A percentile compares a stretch with the other conserved stretches of the same genome.
Conservation (phyloP, 2,329 filamentous ascomycete genomes). For the Microdochium trichocladiopsis region DNA sequence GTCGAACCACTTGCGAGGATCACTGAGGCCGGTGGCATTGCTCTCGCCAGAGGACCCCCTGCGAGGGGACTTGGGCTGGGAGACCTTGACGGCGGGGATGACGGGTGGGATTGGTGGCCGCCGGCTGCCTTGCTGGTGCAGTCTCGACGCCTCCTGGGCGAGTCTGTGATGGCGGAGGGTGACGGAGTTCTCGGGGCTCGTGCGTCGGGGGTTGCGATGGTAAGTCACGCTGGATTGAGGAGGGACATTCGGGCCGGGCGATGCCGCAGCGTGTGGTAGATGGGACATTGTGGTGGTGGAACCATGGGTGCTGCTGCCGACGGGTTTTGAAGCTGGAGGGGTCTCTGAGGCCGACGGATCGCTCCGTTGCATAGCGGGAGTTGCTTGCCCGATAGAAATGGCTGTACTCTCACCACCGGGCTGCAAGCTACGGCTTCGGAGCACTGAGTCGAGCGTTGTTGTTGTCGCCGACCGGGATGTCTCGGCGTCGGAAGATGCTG, state of each 20-base stretch:
- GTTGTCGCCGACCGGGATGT: no score
- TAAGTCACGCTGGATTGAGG: constrained; percentile 13
- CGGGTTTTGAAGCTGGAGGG: not conserved
- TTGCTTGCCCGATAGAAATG: no score
- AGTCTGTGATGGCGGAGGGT: constrained; percentile 39
- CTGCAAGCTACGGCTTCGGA: no score
- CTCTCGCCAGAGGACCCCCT: constrained; percentile 42
- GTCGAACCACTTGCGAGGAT: constrained; percentile 48
- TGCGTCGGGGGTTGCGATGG: constrained; percentile 24
- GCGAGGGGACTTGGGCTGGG: constrained; percentile 12
- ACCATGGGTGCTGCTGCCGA: not conserved
- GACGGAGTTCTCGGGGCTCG: constrained; percentile 36
- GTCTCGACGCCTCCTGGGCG: constrained; percentile 30
- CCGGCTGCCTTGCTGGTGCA: constrained; percentile 5
- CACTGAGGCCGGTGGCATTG: constrained; percentile 38
- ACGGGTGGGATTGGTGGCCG: constrained; percentile 6
- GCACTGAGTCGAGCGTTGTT: no score
- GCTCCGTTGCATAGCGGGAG: not conserved
- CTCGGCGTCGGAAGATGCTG: no score
- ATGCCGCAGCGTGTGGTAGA: constrained; percentile 8
- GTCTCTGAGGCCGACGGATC: not conserved
- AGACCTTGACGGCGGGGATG: constrained; percentile 2
- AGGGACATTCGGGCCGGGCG: constrained; percentile 11
- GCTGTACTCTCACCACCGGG: no score
- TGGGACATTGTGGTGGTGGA: constrained; percentile 13